Conservation (phyloP, 192 early-diverging fungal species). For the Gonapodya sp. region DNA sequence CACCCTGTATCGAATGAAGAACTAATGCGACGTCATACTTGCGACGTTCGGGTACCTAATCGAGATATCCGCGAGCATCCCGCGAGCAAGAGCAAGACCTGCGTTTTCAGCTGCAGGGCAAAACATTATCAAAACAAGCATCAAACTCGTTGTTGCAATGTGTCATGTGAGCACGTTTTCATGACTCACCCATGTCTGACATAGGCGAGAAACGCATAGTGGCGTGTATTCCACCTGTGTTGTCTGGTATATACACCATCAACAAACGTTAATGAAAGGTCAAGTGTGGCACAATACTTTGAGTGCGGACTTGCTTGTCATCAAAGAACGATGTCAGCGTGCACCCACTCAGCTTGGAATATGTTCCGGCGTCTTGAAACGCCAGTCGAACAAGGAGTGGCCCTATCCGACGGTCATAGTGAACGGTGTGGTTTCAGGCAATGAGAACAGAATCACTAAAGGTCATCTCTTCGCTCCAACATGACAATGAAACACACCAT, state of each 20-base stretch:
- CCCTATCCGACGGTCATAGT: not conserved
- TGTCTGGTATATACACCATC: not conserved
- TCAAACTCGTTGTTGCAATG: no score
- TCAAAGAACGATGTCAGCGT: no score
- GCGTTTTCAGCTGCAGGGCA: not conserved
- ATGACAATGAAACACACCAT: not conserved
- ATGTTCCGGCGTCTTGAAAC: not conserved
- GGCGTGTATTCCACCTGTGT: not conserved
- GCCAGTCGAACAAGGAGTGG: not conserved
- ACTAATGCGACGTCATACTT: not conserved
- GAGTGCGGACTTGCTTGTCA: no score
- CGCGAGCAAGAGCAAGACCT: not conserved
- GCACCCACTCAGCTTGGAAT: no score
- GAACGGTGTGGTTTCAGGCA: not conserved
- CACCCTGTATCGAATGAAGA: no score
- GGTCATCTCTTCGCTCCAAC: no score
- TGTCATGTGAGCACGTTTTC: not conserved
- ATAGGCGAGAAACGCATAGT: not conserved
- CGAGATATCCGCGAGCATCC: not conserved
- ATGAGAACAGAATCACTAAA: not conserved
- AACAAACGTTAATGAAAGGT: no score
- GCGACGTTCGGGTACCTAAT: not conserved
- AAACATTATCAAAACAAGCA: not conserved
- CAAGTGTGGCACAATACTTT: no score
- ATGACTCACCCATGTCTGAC: not conserved